Evolutionary conservation across 257 asterid species (phyloP), one percentile per base, ranked within the genome.

Genomic region (Jacaranda copaia): DNA sequence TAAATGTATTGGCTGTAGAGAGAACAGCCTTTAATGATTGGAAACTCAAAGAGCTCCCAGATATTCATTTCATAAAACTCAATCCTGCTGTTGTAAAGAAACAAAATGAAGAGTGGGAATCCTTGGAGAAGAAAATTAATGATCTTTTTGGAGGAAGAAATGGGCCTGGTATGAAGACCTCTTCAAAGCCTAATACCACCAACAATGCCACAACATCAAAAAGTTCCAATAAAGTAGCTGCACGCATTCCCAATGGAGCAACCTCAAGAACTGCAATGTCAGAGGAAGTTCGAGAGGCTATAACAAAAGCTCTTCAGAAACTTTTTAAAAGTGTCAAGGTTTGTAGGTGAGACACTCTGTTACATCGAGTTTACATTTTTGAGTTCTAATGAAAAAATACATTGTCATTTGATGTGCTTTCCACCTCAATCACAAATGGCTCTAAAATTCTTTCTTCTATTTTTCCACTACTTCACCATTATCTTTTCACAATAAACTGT

Each of bases 41-140:
- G 98, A 95, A 88, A 85, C 90, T 95, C 53, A 89, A 78, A 84
- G 96, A 81, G 84, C 81, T 70, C 61, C 94, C 94, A 12, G 97
- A 95, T 85, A 40, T 38, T 60, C 68, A 74, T 20, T 95, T 95
- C 80, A 79, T 84, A 38, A 91, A 84, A 74, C 85, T 59, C 19
- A 1, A 89, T 78, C 88, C 94, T 45, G 15, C 81, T 56, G 57
- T 95, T 75, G 97, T 85, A 14, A 69, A 62, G 78, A 86, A 91
- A 80, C 94, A 93, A 81, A 82, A 73, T 74, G 86, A 73, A 66
- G 81, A 73, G 60, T 91, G 93, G 98, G 84, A 83, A 42, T 8
- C n/a, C 67, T 0, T 58, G 74, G 97, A 84, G 81, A 81, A 87
- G 73, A 64, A 46, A 49, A 66, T 91, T 60, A 78, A 16, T 14